Percentiles rank a stretch among this genome's conserved stretches.
These are phyloP conservation scores for Paramecium tetraurelia DNA, from an alignment of 73 alveolate genomes.

Conservation along the genomic window DNA sequence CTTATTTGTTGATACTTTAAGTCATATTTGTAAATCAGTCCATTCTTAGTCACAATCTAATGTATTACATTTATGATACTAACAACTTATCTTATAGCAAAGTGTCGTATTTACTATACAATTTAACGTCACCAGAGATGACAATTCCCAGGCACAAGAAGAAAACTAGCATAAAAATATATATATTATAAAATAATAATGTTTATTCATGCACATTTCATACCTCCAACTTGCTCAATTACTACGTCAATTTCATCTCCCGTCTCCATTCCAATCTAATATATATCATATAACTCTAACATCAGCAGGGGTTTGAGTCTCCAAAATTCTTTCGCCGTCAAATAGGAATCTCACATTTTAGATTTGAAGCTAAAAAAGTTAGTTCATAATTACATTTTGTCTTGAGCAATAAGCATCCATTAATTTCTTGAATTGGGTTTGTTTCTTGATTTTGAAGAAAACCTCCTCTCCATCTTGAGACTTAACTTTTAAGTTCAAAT, in stretches of 20 bases:
- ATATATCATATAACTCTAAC: background rate
- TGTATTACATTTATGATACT: background rate
- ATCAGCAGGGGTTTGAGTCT: slow-evolving; percentile 1
- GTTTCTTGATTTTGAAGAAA: background rate
- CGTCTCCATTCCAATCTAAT: slow-evolving; percentile 14
- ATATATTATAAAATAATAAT: background rate
- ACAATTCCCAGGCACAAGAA: background rate
- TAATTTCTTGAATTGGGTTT: background rate
- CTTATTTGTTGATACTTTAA: background rate
- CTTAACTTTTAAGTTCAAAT: background rate
- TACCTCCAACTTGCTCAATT: background rate
- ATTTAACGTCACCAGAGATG: background rate
- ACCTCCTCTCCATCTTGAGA: background rate
- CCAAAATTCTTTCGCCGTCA: background rate
- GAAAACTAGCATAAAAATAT: background rate
- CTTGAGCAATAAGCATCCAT: slow-evolving; percentile 27
- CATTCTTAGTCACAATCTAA: background rate
- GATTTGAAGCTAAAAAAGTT: background rate
- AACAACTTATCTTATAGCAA: background rate
- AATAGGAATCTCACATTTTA: slow-evolving; percentile 16
- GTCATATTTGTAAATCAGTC: background rate
- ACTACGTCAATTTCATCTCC: slow-evolving; percentile 18
- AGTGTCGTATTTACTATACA: background rate
- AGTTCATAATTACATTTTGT: background rate
- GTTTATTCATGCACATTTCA: background rate